Evolutionary conservation across 768 basidiomycete genomes (phyloP).

Genomic region (Crucibulum laeve): DNA sequence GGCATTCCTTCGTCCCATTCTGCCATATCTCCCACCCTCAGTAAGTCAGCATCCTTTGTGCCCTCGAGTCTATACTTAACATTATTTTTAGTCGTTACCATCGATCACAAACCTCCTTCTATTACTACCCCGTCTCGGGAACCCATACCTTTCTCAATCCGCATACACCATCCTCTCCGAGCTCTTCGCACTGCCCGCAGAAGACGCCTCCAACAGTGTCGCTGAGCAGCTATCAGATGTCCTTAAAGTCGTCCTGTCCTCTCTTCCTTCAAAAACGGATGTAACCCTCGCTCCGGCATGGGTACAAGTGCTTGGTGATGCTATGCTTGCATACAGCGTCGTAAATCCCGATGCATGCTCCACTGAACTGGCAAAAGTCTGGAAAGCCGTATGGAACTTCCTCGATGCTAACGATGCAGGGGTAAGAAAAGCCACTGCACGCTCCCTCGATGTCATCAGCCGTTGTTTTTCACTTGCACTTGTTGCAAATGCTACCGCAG

Average conservation of each 20-base stretch:
- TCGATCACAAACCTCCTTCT: constrained; percentile 69
- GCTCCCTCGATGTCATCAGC: constrained; percentile 58
- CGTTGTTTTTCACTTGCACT: constrained; percentile 69
- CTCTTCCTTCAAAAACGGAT: constrained; percentile 69
- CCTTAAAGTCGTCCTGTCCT: constrained; percentile 63
- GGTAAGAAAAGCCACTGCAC: constrained; percentile 59
- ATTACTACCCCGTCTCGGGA: constrained; percentile 79
- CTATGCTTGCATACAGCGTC: constrained; percentile 60
- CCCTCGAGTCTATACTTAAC: not conserved
- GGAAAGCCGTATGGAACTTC: constrained; percentile 75
- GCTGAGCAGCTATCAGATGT: constrained; percentile 55
- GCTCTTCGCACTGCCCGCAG: constrained; percentile 55
- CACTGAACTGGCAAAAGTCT: constrained; percentile 55
- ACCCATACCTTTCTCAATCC: constrained; percentile 85
- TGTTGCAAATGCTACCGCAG: constrained; percentile 47
- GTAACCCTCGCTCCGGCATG: constrained; percentile 67
- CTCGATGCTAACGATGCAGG: constrained; percentile 64
- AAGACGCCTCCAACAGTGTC: constrained; percentile 45
- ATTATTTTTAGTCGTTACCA: constrained; percentile 56
- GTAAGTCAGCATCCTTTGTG: constrained; percentile 42
- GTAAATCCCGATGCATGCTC: constrained; percentile 47
- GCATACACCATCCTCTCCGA: constrained; percentile 84
- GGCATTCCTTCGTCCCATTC: constrained; percentile 62
- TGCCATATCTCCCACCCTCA: constrained; percentile 57
- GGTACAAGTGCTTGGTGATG: constrained; percentile 71